Conservation (phyloP, 2,329 filamentous ascomycete genomes). For the Hypoxylon sp. region DNA sequence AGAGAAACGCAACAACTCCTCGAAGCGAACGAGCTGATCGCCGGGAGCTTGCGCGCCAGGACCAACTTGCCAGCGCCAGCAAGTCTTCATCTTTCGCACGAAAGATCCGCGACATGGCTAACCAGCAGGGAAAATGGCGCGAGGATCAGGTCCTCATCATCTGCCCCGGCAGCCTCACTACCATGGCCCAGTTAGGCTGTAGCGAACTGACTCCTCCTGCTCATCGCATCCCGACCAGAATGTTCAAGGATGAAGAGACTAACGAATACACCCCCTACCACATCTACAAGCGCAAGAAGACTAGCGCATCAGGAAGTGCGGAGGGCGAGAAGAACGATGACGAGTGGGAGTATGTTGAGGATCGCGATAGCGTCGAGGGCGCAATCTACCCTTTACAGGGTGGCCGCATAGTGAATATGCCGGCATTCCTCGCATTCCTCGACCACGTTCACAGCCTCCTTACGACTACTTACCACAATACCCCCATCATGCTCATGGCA, state of each 20-base stretch:
- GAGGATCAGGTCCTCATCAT: constrained; percentile 78
- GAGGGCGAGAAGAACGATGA: constrained; percentile 68
- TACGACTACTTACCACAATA: constrained; percentile 95
- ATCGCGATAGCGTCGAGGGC: constrained; percentile 87
- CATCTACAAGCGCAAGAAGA: constrained; percentile 76
- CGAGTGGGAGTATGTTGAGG: constrained; percentile 84
- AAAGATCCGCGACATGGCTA: constrained; percentile 63
- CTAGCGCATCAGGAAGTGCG: constrained; percentile 47
- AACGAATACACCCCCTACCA: constrained; percentile 83
- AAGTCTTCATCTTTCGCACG: background rate
- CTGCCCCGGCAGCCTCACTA: constrained; percentile 88
- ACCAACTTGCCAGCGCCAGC: constrained; percentile 7
- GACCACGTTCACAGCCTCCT: constrained; percentile 92
- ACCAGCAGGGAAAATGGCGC: constrained; percentile 71
- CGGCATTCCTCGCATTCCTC: constrained; percentile 92
- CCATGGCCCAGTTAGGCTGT: constrained; percentile 90
- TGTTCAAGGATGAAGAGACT: constrained; percentile 89
- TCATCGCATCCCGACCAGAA: constrained; percentile 88
- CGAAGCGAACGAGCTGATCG: constrained; percentile 2
- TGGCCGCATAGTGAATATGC: constrained; percentile 91
- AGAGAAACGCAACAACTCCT: background rate
- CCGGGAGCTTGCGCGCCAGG: constrained; percentile 11
- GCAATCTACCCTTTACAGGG: constrained; percentile 87
- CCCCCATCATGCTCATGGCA: constrained; percentile 89
- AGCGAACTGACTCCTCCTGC: constrained; percentile 92